These are phyloP conservation scores for Meyerozyma carpophila DNA, from an alignment of 1,139 yeast species.

Conservation along the genomic window DNA sequence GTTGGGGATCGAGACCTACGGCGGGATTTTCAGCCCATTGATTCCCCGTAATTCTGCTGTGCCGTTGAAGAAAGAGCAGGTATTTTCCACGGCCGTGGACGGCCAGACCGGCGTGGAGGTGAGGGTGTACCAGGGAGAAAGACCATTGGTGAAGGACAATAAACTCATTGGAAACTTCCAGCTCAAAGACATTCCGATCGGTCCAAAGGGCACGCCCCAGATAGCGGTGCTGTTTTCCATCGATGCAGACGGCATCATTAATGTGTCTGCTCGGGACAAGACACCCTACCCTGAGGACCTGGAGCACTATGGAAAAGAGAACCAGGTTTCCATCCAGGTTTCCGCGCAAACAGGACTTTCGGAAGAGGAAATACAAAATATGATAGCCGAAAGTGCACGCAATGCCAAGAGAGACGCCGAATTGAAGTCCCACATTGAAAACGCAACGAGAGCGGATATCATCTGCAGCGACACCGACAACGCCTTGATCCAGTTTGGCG, in stretches of 20 bases:
- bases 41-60: conserved; percentile 73
- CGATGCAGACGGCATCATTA: conserved; percentile 79
- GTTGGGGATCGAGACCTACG: conserved; percentile 76
- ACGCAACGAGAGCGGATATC: conserved; percentile 51
- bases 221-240: conserved; percentile 69
- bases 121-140: conserved; percentile 74
- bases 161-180: conserved; percentile 69
- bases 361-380: conserved; percentile 53
- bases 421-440: conserved; percentile 35
- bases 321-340: conserved; percentile 57
- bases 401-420: conserved; percentile 40
- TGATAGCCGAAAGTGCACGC: conserved; percentile 48
- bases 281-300: conserved; percentile 42
- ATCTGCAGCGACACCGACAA: conserved; percentile 52
- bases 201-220: conserved; percentile 76
- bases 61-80: conserved; percentile 66
- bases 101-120: conserved; percentile 78
- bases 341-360: conserved; percentile 65
- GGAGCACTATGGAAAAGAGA: conserved; percentile 25
- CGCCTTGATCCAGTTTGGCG: conserved; percentile 42
- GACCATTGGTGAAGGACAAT: conserved; percentile 69
- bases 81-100: conserved; percentile 81
- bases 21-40: conserved; percentile 74
- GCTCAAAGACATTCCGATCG: conserved; percentile 59
- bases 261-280: conserved; percentile 66